Conservation (phyloP, 805 yeast genomes). For the Yarrowia osloensis region DNA sequence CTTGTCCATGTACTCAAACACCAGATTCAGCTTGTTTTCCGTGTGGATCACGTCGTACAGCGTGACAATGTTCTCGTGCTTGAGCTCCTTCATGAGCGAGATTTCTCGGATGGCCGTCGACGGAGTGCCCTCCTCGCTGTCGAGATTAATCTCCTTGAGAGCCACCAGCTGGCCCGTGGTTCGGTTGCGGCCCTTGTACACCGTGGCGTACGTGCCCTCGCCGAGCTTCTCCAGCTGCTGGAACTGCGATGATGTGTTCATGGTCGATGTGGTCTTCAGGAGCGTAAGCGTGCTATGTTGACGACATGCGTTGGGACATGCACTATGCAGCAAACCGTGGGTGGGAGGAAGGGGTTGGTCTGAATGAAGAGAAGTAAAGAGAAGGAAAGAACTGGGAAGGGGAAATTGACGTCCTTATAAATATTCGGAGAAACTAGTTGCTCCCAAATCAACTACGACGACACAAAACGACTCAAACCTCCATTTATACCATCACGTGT, state of each 20-base stretch:
- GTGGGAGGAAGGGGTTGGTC: background rate
- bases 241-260: constrained; percentile 44
- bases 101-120: constrained; percentile 97
- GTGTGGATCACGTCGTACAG: constrained; percentile 93
- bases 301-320: background rate
- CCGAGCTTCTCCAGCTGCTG: constrained; percentile 73
- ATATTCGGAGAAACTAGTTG: background rate
- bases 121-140: constrained; percentile 97
- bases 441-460: background rate
- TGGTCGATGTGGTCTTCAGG: too few relatives aligned
- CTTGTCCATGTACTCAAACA: constrained; percentile 89
- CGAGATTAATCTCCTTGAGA: constrained; percentile 88
- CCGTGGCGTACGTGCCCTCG: constrained; percentile 98
- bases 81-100: constrained; percentile 87
- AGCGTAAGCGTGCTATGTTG: background rate
- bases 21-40: constrained; percentile 87
- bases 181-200: constrained; percentile 87
- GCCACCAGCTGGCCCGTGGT: constrained; percentile 90
- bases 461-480: background rate
- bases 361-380: background rate
- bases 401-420: too few relatives aligned
- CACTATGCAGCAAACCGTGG: background rate
- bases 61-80: constrained; percentile 90
- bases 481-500: background rate
- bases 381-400: background rate